Conservation (phyloP, 1,284 basidiomycete species). For the Cryptococcus wingfieldii region DNA sequence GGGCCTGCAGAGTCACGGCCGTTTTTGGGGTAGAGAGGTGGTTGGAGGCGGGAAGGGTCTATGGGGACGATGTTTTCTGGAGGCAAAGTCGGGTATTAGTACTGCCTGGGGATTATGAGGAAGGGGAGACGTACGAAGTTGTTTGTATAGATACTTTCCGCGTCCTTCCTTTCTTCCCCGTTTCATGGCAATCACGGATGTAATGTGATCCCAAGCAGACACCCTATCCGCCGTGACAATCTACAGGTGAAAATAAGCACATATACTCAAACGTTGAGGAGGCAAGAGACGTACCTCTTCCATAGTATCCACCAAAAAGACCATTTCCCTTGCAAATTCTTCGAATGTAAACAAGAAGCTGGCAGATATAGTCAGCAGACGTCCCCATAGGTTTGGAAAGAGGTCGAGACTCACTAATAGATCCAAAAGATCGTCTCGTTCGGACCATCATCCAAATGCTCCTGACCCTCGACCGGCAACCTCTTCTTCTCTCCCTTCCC, state of each 20-base stretch:
- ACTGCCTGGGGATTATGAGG: neutral
- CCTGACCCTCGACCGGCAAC: neutral
- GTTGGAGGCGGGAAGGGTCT: conserved; percentile 59
- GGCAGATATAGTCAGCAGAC: conserved; percentile 40
- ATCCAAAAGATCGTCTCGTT: conserved; percentile 69
- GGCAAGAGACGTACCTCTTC: conserved; percentile 49
- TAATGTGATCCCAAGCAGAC: conserved; percentile 31
- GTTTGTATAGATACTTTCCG: conserved; percentile 34
- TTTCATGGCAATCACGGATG: conserved; percentile 17
- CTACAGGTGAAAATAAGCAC: conserved; percentile 11
- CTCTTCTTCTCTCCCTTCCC: conserved; percentile 3
- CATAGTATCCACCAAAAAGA: conserved; percentile 76
- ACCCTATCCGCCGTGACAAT: conserved; percentile 27
- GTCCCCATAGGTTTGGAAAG: conserved; percentile 23
- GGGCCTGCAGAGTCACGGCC: conserved; percentile 77
- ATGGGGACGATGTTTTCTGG: conserved; percentile 62
- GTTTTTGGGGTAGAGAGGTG: conserved; percentile 69
- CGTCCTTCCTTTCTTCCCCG: conserved; percentile 14
- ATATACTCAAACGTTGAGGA: neutral
- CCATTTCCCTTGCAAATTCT: conserved; percentile 79
- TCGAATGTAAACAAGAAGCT: conserved; percentile 92
- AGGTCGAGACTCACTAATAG: conserved; percentile 66
- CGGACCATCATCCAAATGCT: conserved; percentile 25
- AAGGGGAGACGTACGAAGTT: conserved; percentile 30
- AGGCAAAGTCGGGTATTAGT: neutral